Base-by-base conservation (phyloP, 345 rosid species). In the Linum tenue region DNA sequence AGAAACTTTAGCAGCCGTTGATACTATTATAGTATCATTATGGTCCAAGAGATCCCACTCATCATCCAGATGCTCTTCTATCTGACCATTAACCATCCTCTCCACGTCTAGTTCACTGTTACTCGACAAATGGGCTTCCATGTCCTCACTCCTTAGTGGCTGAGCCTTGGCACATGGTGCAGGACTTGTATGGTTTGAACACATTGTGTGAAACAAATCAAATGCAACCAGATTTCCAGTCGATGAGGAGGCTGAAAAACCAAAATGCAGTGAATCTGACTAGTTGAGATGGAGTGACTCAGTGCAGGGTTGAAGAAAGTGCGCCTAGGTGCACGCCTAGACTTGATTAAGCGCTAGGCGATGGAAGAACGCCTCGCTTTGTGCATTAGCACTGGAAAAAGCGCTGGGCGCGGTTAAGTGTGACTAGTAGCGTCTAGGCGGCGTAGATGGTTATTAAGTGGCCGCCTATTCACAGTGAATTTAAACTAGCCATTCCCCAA, bases 201-300 rank as follows among this genome's bases (percentile, higher is more conserved):
- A 57, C 39, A 42, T 60, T 41, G 64, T 71, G 1, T 35, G 44
- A 16, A 57, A 68, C 43, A 71, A 64, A 17, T 69, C 67, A 42
- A 78, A 48, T 15, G 73, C 53, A 3, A 75, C 42, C 76, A 22
- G 31, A 22, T 83, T 81, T 64, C 64, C 77, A 74, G 66, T 2
- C 48, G 90, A 86, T 42, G 88, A 77, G 53, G 31, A 22, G 31
- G 76, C 72, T 0, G 92, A 86, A 7, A 91, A 63, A 95, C 95
- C 50, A 83, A 69, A 62, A 82, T 82, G 80, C 86, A 82, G 64
- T 84, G 90, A 5, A 92, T 88, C 77, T 91, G 96, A 78, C 87
- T 83, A 2, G 86, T 85, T 12, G 88, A 70, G 65, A 86, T 66
- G 16, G 92, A 90, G 75, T 74, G 68, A 72, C 92, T 85, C 64